phyloP scores from a whole-genome alignment of 169 alveolate species.

The Condylostoma magnum region DNA sequence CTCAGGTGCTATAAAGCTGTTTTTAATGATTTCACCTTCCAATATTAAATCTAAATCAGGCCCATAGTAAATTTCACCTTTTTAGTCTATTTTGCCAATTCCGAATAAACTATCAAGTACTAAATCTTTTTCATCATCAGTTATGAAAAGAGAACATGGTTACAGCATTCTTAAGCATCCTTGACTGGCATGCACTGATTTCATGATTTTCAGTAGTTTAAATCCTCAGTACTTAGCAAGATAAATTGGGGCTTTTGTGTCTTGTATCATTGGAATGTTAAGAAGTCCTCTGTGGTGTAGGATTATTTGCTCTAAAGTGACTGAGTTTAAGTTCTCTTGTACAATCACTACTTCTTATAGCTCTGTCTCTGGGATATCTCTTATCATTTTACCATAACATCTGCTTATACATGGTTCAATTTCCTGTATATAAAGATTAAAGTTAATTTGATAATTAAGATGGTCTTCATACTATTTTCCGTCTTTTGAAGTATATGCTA shows the following conservation, averaged over 20 bases:
- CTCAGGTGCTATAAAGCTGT: slow-evolving; percentile 74
- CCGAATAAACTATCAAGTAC: slow-evolving; percentile 55
- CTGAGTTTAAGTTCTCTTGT: slow-evolving; percentile 48
- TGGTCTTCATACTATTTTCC: slow-evolving; percentile 35
- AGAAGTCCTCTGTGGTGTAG: slow-evolving; percentile 70
- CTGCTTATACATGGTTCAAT: background rate
- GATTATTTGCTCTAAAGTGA: slow-evolving; percentile 51
- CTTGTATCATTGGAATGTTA: slow-evolving; percentile 65
- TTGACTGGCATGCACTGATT: slow-evolving; percentile 49
- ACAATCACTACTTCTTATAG: slow-evolving; percentile 59
- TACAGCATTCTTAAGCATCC: slow-evolving; percentile 45
- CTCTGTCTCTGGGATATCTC: too few species aligned
- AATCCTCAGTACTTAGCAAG: slow-evolving; percentile 68
- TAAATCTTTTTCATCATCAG: slow-evolving; percentile 59
- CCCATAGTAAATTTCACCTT: slow-evolving; percentile 35
- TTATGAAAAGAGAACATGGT: slow-evolving; percentile 42
- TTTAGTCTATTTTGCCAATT: slow-evolving; percentile 31
- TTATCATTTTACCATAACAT: slow-evolving; percentile 54
- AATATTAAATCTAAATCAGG: slow-evolving; percentile 41
- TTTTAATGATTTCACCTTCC: slow-evolving; percentile 34
- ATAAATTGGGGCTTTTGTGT: slow-evolving; percentile 69
- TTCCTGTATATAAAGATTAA: slow-evolving; percentile 33
- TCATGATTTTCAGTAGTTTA: slow-evolving; percentile 47
- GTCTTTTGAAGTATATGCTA: slow-evolving; percentile 34
- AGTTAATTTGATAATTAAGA: slow-evolving; percentile 22